Evolutionary conservation across 2,329 filamentous ascomycete species (phyloP).

Genomic region (Trichoderma gracile): DNA sequence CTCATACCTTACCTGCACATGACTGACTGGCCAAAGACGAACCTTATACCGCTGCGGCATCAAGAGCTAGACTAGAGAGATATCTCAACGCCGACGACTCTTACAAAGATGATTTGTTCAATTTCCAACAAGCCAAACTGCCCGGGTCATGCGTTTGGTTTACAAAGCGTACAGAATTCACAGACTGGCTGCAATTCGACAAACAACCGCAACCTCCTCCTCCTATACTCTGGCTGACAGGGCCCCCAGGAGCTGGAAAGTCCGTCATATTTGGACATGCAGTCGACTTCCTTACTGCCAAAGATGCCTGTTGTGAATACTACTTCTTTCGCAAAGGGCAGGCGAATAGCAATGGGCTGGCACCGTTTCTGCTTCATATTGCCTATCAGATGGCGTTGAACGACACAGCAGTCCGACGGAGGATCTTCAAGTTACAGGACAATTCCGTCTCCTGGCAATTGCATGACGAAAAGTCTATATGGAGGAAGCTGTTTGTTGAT

Average conservation of each 20-base stretch:
- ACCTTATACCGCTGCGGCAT: not conserved
- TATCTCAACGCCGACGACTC: not conserved
- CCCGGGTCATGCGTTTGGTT: conserved; percentile 21
- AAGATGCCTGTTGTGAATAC: conserved; percentile 9
- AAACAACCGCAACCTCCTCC: not conserved
- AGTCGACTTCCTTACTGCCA: not conserved
- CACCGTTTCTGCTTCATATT: conserved; percentile 1
- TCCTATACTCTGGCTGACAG: conserved; percentile 12
- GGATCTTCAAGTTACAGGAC: not conserved
- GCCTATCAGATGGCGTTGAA: conserved; percentile 19
- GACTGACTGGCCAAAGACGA: not conserved
- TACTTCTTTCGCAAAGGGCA: conserved; percentile 7
- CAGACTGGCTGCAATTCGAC: not conserved
- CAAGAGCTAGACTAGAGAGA: not conserved
- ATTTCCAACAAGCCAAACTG: not conserved
- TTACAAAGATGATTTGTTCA: conserved; percentile 14
- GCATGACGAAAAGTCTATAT: not conserved
- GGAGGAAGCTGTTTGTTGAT: conserved; percentile 18
- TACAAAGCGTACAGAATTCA: not conserved
- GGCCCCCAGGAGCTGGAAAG: conserved; percentile 17
- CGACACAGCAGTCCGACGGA: not conserved
- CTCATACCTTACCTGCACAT: not conserved
- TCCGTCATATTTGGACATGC: conserved; percentile 18
- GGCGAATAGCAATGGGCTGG: not conserved
- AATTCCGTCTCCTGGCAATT: not conserved